Evolutionary conservation across 2,329 filamentous ascomycete genomes (phyloP), one percentile per base, ranked within the genome.

Genomic region (Chaetomium sp.): DNA sequence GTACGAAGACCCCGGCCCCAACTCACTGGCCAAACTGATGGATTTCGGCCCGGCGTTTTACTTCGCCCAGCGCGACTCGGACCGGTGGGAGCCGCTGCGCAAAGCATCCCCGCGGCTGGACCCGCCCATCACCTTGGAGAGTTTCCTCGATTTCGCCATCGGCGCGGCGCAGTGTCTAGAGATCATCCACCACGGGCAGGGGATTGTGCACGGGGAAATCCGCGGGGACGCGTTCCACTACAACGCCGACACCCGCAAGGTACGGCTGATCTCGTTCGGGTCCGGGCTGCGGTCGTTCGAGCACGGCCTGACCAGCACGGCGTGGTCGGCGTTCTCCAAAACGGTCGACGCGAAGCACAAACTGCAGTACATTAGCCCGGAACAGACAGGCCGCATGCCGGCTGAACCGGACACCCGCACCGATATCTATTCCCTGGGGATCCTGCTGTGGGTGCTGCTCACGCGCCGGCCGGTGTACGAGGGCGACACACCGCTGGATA

Each of bases 301-400:
- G 70, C 89, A 96, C 71, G 89, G 91, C 4, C 76, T 97, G 49
- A 85, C 82, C 6, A 92, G 89, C 65, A 86, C 88, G 19, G 91
- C 91, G 37, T 97, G 92, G 92, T 88, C 87, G 9, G 81, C 81
- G 0, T 73, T 96, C 8, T 92, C 89, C 10, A 86, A 87, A 57
- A 89, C 96, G 68, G 73, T 91, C 6, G 91, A 91, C 2, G 89
- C 91, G 42, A 91, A 90, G 71, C 86, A 91, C 67, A 96, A 95
- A 71, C 76, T 97, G 19, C 84, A 91, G 51, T 96, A 90, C 67
- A 95, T 96, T 67, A 92, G 91, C 47, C 91, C 92, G 0, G 92
- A 97, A 68, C 92, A 96, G 74, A 96, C 92, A 2, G 92, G 92
- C 11, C 85, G 92, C 19, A 87, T 96, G 80, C 89, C 91, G 2